Percentiles rank a stretch among this genome's conserved stretches.
These are phyloP conservation scores for Mycogone perniciosa DNA, from an alignment of 2,329 filamentous ascomycete genomes.

Conservation along the genomic window DNA sequence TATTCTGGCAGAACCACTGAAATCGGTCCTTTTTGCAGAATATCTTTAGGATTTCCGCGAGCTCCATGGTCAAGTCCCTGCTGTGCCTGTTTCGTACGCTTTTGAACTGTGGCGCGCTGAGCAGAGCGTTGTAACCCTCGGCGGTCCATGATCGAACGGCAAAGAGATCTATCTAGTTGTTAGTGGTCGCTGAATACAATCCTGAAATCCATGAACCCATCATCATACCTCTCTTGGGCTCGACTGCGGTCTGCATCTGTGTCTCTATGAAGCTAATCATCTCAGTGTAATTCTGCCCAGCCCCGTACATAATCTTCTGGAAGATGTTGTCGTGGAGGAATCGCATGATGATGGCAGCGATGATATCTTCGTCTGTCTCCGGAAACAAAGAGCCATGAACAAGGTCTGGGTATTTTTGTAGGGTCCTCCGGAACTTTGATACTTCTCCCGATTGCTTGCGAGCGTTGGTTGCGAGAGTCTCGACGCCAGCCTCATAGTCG, in stretches of 20 bases:
- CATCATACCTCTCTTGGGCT: conserved; percentile 31
- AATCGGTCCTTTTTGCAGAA: conserved; percentile 23
- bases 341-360: conserved; percentile 30
- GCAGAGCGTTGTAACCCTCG: conserved; percentile 31
- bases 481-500: conserved; percentile 19
- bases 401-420: conserved; percentile 28
- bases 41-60: conserved; percentile 23
- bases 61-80: conserved; percentile 23
- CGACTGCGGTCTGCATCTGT: conserved; percentile 28
- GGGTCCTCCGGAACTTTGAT: conserved; percentile 19
- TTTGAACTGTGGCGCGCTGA: conserved; percentile 26
- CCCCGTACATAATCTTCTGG: conserved; percentile 26
- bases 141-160: conserved; percentile 32
- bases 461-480: conserved; percentile 16
- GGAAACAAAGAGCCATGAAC: conserved; percentile 26
- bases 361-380: conserved; percentile 33
- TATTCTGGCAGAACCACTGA: conserved; percentile 18
- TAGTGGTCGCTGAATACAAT: background rate
- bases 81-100: conserved; percentile 19
- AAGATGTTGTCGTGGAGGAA: conserved; percentile 32
- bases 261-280: conserved; percentile 28
- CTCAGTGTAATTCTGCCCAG: conserved; percentile 18
- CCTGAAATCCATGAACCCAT: background rate
- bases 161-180: conserved; percentile 26
- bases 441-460: conserved; percentile 22